Evolutionary conservation across 495 filamentous ascomycete species (phyloP), one percentile per base, ranked within the genome.

Genomic region (Neurospora sublineolata): DNA sequence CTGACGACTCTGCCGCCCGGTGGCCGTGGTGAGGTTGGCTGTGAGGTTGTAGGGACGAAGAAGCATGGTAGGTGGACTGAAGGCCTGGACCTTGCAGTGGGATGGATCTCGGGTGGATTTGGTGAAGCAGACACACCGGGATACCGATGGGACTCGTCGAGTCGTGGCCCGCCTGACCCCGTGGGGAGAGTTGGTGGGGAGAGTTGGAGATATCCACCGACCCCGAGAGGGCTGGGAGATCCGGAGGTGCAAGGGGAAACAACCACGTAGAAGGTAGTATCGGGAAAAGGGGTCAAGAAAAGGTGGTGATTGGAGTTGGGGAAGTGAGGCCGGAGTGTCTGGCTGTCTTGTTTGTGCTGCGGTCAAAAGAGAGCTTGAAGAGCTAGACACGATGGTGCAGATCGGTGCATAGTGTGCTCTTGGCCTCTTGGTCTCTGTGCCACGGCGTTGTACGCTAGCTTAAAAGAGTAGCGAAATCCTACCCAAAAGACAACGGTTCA

Each of bases 341-440:
- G 52, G 52, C 52, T 33, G 20, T 64, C 68, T 37, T 18, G 37
- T 37, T 46, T 68, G 69, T 36, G 64, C 46, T 75, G 77, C 39
- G 71, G 76, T 79, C 71, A 72, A 78, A 79, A 77, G 73, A 79
- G 75, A 76, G 73, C 73, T 74, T 37, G 16, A 52, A 64, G 44
- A 58, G 20, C 60, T 69, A 27, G 58, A 71, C 36, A 69, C 18
- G 69, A 52, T 73, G 33, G 44, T 73, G 76, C 77, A 76, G 77
- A 77, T 76, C 77, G 68, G 70, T 76, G 76, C 76, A 72, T 74
- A 58, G 14, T 30, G 69, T 41, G 69, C 27, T 33, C 52, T 64
- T 64, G 52, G 52, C 52, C 52, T 30, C 52, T 60, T 60, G 3
- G 27, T 14, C 52, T 60, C 52, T 33, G 14, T 60, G 52, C 52